Percentiles rank a stretch among this genome's conserved stretches.
These are phyloP conservation scores for Paecilomyces formosus DNA, from an alignment of 2,329 filamentous ascomycete species.

Conservation along the genomic window DNA sequence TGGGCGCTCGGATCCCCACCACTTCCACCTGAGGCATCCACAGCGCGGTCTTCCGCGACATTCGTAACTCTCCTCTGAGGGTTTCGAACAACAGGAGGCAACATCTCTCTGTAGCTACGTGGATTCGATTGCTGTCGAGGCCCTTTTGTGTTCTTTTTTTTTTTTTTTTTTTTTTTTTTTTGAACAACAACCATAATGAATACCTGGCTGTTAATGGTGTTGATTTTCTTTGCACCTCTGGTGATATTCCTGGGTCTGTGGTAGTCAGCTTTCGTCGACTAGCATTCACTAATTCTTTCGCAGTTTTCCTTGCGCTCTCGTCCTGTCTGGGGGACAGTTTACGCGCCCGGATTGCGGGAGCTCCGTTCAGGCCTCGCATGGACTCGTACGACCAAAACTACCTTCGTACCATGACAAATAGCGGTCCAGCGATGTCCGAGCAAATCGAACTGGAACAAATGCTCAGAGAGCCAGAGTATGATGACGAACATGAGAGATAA, in stretches of 20 bases:
- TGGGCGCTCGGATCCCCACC: not conserved
- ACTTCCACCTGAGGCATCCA: not conserved
- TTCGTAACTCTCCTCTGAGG: not conserved
- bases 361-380: conserved; percentile 34
- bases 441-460: conserved; percentile 58
- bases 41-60: not conserved
- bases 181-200: conserved; percentile 19
- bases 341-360: conserved; percentile 40
- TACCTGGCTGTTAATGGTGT: conserved; percentile 24
- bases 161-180: no score
- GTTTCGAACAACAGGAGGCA: not conserved
- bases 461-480: conserved; percentile 38
- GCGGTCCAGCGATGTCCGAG: conserved; percentile 49
- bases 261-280: conserved; percentile 1
- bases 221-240: conserved; percentile 31
- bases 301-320: conserved; percentile 47
- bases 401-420: conserved; percentile 48
- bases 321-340: conserved; percentile 49
- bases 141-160: not conserved
- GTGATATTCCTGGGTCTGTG: conserved; percentile 27
- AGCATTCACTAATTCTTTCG: conserved; percentile 14
- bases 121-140: not conserved
- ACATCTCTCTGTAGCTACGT: not conserved
- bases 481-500: conserved; percentile 14
- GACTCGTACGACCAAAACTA: conserved; percentile 50